Evolutionary conservation across 306 rosid genomes (phyloP), one percentile per base, ranked within the genome.

Genomic region (Malus sylvestris): DNA sequence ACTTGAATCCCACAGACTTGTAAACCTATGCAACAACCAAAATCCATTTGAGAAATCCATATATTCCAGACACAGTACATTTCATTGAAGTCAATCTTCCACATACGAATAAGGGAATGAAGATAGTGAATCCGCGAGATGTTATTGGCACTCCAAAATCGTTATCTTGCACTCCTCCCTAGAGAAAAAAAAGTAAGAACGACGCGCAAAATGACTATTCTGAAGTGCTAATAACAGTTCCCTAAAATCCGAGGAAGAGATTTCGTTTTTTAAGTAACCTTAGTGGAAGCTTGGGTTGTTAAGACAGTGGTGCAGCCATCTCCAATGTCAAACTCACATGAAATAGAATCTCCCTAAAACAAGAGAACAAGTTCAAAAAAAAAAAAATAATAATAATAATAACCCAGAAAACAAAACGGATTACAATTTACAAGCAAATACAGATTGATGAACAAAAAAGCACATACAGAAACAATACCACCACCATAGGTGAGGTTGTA

Each of bases 211-310:
- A 42, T 10, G 12, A 42, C 45, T 42, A 8, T 5, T 42, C 3
- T 42, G 45, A 10, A 42, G 45, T 42, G 45, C 45, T 42, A 42
- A 42, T 42, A 2, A 42, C 45, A 2, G 12, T 42, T 42, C 3
- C 45, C 45, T 42, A 9, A 42, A 42, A 42, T 42, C 45, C 12
- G 45, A 19, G 58, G 10, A 20, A 30, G 61, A 69, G 15, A 13
- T 25, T 25, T 69, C 8, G 16, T 15, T 1, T 51, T 4, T 49
- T 18, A 44, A 12, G 27, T 16, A 23, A 93, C 97, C 97, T 94
- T 94, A n/a, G 98, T 94, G 58, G 97, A 94, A 73, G 96, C 83
- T 78, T 94, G 98, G 65, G 98, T 94, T n/a, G 97, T 87, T 42
- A 94, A 78, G 45, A 80, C 93, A 74, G 89, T 80, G 63, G 92